Base-by-base conservation (phyloP, 225 moss, liverwort and hornwort species). In the Sphagnum tenellum region DNA sequence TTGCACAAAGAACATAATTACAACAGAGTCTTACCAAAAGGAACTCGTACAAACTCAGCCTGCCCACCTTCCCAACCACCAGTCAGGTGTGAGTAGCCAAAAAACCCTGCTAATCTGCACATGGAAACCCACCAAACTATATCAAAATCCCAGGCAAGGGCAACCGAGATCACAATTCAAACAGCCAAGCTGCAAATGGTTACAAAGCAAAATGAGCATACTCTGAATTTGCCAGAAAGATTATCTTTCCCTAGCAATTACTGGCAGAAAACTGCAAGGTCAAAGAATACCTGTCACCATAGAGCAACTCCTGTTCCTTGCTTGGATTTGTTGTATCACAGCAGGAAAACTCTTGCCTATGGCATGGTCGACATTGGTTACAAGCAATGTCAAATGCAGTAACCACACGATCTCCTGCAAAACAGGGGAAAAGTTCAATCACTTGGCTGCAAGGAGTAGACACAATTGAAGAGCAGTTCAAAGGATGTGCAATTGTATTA, bases 41-140 rank as follows among this genome's bases (percentile, higher is more conserved):
- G 91, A 3, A 94, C 80, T 11, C 94, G 94, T 11, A 83, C 94
- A 63, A 75, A 94, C 69, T 94, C 91, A 2, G 89, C 81, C 76
- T 94, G 94, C 2, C 94, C 91, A 14, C 94, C 94, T 11, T 91
- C 87, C 81, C 89, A 94, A 49, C 91, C 94, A 4, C 94, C 94
- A 45, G 89, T 94, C 11, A 94, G 73, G 49, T 94, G 94, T 9
- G 94, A 91, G 67, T 91, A 94, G n/a, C 94, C 91, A 66, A 91
- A 94, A 71, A 94, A 81, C 62, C 94, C 94, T 48, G 69, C 79
- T 58, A 87, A 89, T 49, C 90, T 87, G 66, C 50, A 71, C 29
- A 49, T 0, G 9, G 14, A 0, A 44, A 4, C 3, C 29, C 45
- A 49, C 47, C 49, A 56, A 50, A n/a, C 8, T n/a, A 29, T 29